Evolutionary conservation across 495 filamentous ascomycete genomes (phyloP).

Genomic region (Apiosordaria backusii): DNA sequence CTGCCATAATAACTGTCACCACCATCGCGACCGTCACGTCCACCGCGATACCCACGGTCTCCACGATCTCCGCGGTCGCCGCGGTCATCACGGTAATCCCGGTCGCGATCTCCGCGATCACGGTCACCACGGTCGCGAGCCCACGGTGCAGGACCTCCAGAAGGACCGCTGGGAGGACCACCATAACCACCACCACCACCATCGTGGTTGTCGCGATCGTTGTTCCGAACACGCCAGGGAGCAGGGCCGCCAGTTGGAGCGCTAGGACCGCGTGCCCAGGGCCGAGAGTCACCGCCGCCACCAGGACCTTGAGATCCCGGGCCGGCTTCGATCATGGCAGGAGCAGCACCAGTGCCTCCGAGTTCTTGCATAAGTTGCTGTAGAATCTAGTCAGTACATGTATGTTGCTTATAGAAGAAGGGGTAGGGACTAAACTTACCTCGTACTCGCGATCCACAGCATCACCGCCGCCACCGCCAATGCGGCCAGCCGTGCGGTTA

Average conservation of each 20-base stretch:
- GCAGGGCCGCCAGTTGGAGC: conserved; percentile 68
- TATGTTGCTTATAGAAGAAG: not conserved
- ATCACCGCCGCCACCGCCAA: conserved; percentile 64
- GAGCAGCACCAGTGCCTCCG: conserved; percentile 61
- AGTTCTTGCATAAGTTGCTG: conserved; percentile 98
- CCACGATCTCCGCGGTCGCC: conserved; percentile 8
- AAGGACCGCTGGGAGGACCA: conserved; percentile 34
- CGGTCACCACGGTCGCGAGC: conserved; percentile 51
- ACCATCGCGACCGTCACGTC: conserved; percentile 22
- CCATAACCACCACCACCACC: conserved; percentile 32
- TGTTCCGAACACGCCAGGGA: conserved; percentile 60
- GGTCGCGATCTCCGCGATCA: conserved; percentile 45
- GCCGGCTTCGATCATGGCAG: conserved; percentile 84
- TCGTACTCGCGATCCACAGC: conserved; percentile 92
- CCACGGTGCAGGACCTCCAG: conserved; percentile 47
- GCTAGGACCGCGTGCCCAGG: conserved; percentile 87
- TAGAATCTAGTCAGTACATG: not conserved
- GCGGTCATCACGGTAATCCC: conserved; percentile 31
- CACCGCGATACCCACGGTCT: conserved; percentile 25
- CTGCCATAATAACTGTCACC: conserved; percentile 50
- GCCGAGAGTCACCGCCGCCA: conserved; percentile 58
- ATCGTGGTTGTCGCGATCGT: conserved; percentile 40
- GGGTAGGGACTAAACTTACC: conserved; percentile 50
- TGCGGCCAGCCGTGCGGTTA: conserved; percentile 53
- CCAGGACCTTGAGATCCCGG: conserved; percentile 54